Base-by-base conservation (phyloP, 2,329 filamentous ascomycete genomes). In the Gremmenia infestans region DNA sequence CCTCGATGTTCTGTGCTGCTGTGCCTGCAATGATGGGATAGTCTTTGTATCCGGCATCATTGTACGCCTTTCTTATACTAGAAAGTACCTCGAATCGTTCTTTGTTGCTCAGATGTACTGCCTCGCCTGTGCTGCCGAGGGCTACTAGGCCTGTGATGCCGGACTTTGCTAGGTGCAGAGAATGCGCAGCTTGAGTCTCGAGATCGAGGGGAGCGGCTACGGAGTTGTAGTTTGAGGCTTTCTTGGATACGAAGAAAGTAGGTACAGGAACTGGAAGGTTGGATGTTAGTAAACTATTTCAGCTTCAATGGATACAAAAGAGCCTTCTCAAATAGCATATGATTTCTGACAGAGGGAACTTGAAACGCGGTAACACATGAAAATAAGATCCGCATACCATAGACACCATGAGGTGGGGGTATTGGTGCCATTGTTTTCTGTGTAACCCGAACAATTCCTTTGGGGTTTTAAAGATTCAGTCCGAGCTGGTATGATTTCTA, bases 51-150 rank as follows among this genome's bases (percentile, higher is more conserved):
- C 82, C 82, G 0, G 75, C 78, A 46, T 76, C 74, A 47, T 81
- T 76, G 37, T 85, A 70, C 7, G 77, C 78, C 65, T 78, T 76
- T 56, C 81, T 75, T 42, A 83, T 78, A 46, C 75, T 75, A 7
- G 73, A 73, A 49, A 86, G 73, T 48, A 86, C 70, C 17, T 78
- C 74, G 58, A 74, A 76, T 48, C 83, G 79, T 67, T 86, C 83
- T 35, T 73, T 68, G 55, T 75, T 76, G 7, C 80, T 78, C 54
- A 86, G 72, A 69, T 85, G 82, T 23, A 86, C 79, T 2, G 82
- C 82, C 69, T 86, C 83, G 56, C 83, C 83, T 0, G 82, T 86
- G 40, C 78, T 82, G 25, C 83, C 83, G 37, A 86, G 75, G 36
- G 86, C 74, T 2, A 86, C 82, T 3, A 86, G 74, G 12, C 83